Conservation (phyloP, 2,329 filamentous ascomycete species). For the Hortaea sp. region DNA sequence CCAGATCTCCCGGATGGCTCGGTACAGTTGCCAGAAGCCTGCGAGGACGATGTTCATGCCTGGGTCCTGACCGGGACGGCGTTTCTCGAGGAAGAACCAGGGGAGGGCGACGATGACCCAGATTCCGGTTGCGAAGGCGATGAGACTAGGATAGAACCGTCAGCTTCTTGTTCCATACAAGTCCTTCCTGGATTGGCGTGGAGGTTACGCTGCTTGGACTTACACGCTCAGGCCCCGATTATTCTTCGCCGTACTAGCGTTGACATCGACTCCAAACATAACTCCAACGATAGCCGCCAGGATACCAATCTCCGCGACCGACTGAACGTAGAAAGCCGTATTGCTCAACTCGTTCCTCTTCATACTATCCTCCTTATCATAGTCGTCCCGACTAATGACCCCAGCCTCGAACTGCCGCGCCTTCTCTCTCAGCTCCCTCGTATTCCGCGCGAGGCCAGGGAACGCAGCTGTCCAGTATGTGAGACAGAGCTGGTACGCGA, state of each 20-base stretch:
- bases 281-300: constrained; percentile 56
- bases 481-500: constrained; percentile 56
- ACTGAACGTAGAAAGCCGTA: constrained; percentile 54
- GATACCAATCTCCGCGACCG: constrained; percentile 51
- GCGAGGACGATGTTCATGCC: constrained; percentile 45
- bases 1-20: constrained; percentile 51
- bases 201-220: too few relatives aligned
- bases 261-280: constrained; percentile 50
- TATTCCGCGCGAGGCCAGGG: constrained; percentile 47
- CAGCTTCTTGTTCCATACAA: too few relatives aligned
- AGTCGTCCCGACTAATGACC: constrained; percentile 47
- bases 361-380: constrained; percentile 51
- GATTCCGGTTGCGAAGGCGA: constrained; percentile 54
- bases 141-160: constrained; percentile 28
- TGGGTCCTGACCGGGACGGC: constrained; percentile 48
- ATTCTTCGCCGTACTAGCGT: constrained; percentile 49
- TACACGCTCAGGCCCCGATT: constrained; percentile 55
- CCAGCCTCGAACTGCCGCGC: constrained; percentile 42
- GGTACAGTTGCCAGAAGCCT: constrained; percentile 52
- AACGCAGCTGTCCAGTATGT: constrained; percentile 62
- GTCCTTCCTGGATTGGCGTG: too few relatives aligned
- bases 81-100: constrained; percentile 58
- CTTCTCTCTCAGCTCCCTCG: constrained; percentile 38
- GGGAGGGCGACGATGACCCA: constrained; percentile 56
- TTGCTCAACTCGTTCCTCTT: constrained; percentile 56